Evolutionary conservation across 139 green algal genomes (phyloP).

Genomic region (Trebouxia sp.): DNA sequence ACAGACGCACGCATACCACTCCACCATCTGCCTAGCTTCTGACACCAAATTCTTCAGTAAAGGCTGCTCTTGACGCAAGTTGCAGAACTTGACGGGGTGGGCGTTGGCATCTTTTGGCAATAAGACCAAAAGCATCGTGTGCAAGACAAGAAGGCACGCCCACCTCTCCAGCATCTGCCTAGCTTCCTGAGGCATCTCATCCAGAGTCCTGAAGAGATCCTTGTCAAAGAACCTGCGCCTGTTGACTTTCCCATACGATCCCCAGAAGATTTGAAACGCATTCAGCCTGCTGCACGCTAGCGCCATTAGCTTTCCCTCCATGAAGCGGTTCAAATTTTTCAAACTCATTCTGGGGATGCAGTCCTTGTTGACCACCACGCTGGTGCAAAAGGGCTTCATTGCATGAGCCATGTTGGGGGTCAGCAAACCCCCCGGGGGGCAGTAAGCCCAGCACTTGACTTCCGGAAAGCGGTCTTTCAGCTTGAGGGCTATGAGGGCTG

Average conservation of each 20-base stretch:
- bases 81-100: background rate
- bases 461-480: conserved; percentile 53
- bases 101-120: background rate
- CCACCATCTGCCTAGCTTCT: background rate
- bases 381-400: conserved; percentile 47
- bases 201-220: conserved; percentile 22
- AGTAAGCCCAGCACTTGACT: conserved; percentile 61
- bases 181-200: conserved; percentile 33
- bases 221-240: conserved; percentile 12
- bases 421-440: conserved; percentile 56
- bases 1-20: background rate
- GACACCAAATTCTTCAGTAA: background rate
- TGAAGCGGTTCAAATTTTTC: conserved; percentile 35
- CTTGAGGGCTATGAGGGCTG: conserved; percentile 62
- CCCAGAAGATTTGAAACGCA: conserved; percentile 24
- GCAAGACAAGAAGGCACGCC: too few relatives aligned
- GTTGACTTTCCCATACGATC: background rate
- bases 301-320: conserved; percentile 34
- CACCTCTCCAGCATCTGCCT: conserved; percentile 14
- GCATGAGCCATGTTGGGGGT: conserved; percentile 38
- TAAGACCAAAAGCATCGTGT: too few relatives aligned
- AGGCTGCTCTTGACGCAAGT: background rate
- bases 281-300: conserved; percentile 54
- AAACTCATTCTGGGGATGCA: conserved; percentile 58
- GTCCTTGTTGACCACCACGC: conserved; percentile 65